These are phyloP conservation scores for Apiotrichum domesticum DNA, from an alignment of 1,284 basidiomycete genomes.

Conservation along the genomic window DNA sequence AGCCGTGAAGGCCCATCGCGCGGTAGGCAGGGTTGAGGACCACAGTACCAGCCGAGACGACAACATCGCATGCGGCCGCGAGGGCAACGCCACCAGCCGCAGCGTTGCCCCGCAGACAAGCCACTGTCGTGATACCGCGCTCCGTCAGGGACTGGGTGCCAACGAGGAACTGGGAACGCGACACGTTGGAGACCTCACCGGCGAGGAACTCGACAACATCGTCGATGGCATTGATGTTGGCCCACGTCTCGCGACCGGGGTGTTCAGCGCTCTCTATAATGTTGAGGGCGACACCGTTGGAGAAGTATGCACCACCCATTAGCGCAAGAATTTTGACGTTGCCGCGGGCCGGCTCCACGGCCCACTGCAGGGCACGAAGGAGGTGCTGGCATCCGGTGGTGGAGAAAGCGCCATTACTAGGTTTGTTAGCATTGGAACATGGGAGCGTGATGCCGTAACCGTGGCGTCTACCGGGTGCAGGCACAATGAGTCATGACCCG, in stretches of 20 bases:
- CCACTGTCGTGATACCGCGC: constrained; percentile 48
- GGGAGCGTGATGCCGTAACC: no score
- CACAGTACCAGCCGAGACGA: constrained; percentile 42
- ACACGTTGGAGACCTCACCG: constrained; percentile 26
- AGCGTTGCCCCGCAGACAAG: constrained; percentile 49
- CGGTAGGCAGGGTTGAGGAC: constrained; percentile 50
- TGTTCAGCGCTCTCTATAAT: constrained; percentile 47
- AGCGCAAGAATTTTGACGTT: constrained; percentile 44
- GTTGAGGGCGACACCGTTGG: constrained; percentile 51
- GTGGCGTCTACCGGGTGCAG: no score
- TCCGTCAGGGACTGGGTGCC: constrained; percentile 37
- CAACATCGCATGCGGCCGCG: constrained; percentile 48
- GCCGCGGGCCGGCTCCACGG: constrained; percentile 33
- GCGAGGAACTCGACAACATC: constrained; percentile 45
- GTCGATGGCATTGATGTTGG: constrained; percentile 50
- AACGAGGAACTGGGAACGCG: constrained; percentile 33
- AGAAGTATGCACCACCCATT: constrained; percentile 49
- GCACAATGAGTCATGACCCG: no score
- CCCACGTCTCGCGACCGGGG: constrained; percentile 48
- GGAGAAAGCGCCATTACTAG: constrained; percentile 48
- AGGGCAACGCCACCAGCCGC: constrained; percentile 51
- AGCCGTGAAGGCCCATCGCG: constrained; percentile 48
- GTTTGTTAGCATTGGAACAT: no score
- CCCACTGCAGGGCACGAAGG: constrained; percentile 44
- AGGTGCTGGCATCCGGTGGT: constrained; percentile 47